These are phyloP conservation scores for Scheffersomyces lignicola DNA, from an alignment of 1,139 yeast genomes.

Conservation along the genomic window DNA sequence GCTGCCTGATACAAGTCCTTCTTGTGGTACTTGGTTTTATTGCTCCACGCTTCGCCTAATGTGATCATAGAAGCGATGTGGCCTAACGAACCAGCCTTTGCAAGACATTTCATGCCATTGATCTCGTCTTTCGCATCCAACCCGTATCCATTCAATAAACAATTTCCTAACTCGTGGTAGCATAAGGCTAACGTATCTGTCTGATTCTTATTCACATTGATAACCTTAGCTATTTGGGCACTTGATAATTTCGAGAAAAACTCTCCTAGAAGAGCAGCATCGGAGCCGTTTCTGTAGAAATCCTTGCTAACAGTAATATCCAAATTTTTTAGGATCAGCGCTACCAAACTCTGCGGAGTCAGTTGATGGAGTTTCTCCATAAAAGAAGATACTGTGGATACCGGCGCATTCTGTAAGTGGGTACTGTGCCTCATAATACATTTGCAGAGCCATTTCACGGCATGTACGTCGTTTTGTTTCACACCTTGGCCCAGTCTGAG, in stretches of 20 bases:
- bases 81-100: conserved; percentile 70
- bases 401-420: background rate
- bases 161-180: conserved; percentile 61
- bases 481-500: conserved; percentile 73
- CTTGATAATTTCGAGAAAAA: conserved; percentile 27
- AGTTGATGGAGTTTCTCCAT: conserved; percentile 28
- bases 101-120: conserved; percentile 59
- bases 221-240: conserved; percentile 27
- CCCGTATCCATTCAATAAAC: conserved; percentile 63
- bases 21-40: conserved; percentile 53
- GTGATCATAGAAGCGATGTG: conserved; percentile 68
- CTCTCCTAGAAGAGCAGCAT: conserved; percentile 28
- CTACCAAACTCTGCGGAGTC: conserved; percentile 31
- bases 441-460: conserved; percentile 61
- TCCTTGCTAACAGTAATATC: conserved; percentile 15
- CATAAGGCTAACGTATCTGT: conserved; percentile 32
- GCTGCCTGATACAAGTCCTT: conserved; percentile 68
- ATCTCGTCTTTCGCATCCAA: conserved; percentile 50
- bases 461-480: conserved; percentile 53
- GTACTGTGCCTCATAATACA: conserved; percentile 24
- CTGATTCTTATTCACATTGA: conserved; percentile 25
- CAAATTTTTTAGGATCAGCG: conserved; percentile 25
- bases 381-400: conserved; percentile 3
- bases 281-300: conserved; percentile 23
- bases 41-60: conserved; percentile 70